Percentiles rank a stretch among this genome's conserved stretches.
These are phyloP conservation scores for Glomus cerebriforme DNA, from an alignment of 192 early-diverging fungal genomes.

Conservation along the genomic window DNA sequence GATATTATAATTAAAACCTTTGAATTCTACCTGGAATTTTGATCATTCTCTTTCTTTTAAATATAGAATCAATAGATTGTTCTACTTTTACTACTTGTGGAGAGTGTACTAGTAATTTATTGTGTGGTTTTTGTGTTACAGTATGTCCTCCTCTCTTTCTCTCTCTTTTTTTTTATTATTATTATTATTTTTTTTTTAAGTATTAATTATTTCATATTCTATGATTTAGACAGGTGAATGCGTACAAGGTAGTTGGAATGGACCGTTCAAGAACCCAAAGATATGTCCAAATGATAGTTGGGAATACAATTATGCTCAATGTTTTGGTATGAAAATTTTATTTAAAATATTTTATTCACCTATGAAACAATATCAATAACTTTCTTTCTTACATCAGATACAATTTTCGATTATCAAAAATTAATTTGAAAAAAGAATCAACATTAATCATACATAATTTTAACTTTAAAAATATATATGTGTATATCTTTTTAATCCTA, in stretches of 20 bases:
- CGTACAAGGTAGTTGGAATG: conserved; percentile 30
- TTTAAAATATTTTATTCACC: neutral
- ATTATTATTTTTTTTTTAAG: neutral
- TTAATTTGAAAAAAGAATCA: neutral
- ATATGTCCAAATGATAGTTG: conserved; percentile 6
- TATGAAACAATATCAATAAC: neutral
- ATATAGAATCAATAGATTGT: conserved; percentile 25
- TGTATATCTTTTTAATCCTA: neutral
- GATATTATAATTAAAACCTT: neutral
- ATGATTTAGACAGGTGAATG: neutral
- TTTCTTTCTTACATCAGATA: neutral
- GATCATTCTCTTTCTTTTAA: neutral
- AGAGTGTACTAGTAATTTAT: conserved; percentile 23
- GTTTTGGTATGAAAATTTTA: conserved; percentile 23
- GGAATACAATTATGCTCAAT: conserved; percentile 32
- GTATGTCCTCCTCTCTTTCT: neutral
- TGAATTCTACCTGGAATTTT: neutral
- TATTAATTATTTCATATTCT: neutral
- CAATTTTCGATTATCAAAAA: neutral
- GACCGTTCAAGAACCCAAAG: neutral
- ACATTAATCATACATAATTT: too few species aligned
- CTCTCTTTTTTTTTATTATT: neutral
- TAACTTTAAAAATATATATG: too few species aligned
- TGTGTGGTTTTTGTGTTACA: conserved; percentile 28
- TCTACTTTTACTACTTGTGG: conserved; percentile 2